Conservation (phyloP, 305 asterid species). For the Fraxinus latifolia region DNA sequence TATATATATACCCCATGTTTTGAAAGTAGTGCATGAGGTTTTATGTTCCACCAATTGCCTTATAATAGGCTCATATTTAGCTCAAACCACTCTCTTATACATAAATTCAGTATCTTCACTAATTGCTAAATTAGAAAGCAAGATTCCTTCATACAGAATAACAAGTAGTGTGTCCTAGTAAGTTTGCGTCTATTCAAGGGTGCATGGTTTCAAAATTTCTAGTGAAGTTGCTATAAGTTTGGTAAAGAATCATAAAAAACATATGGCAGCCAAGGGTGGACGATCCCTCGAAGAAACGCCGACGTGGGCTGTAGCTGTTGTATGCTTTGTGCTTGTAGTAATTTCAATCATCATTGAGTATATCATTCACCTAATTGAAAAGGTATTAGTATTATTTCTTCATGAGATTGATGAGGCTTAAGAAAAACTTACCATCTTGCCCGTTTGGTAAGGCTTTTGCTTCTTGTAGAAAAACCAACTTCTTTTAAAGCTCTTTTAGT, state of each 20-base stretch:
- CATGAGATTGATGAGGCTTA: neutral
- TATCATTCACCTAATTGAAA: slow-evolving; percentile 42
- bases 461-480: neutral
- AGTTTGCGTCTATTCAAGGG: neutral
- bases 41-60: neutral
- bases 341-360: slow-evolving; percentile 44
- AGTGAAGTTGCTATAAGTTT: neutral
- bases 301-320: slow-evolving; percentile 70
- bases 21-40: neutral
- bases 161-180: neutral
- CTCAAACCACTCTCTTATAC: neutral
- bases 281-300: slow-evolving; percentile 59
- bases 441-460: neutral
- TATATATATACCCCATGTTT: neutral
- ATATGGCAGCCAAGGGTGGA: slow-evolving; percentile 44
- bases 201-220: neutral
- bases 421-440: neutral
- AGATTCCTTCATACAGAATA: neutral
- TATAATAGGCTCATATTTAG: neutral
- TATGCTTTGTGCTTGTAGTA: slow-evolving; percentile 47
- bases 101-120: neutral
- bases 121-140: neutral
- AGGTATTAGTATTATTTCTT: slow-evolving; percentile 6
- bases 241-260: neutral
- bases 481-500: neutral